Conservation (phyloP, 169 alveolate species). For the Plasmodium gaboni region DNA sequence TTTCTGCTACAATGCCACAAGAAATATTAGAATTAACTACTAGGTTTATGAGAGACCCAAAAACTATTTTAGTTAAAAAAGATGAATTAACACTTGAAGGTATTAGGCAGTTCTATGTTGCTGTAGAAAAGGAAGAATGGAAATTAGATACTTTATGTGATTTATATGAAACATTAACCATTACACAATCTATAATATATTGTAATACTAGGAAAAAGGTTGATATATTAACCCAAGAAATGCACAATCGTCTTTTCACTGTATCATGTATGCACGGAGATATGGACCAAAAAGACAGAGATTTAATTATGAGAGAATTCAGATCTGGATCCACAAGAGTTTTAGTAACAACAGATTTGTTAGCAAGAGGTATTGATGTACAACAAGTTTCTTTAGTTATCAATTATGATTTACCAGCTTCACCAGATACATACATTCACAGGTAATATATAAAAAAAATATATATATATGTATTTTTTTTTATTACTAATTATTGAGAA, state of each 20-base stretch:
- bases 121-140: slow-evolving; percentile 99
- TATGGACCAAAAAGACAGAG: slow-evolving; percentile 98
- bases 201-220: slow-evolving; percentile 97
- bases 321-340: slow-evolving; percentile 97
- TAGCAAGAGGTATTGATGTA: slow-evolving; percentile 99
- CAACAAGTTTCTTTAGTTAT: slow-evolving; percentile 98
- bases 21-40: slow-evolving; percentile 97
- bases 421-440: slow-evolving; percentile 98
- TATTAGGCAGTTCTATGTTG: slow-evolving; percentile 97
- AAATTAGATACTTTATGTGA: slow-evolving; percentile 98
- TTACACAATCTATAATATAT: slow-evolving; percentile 99
- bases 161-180: slow-evolving; percentile 97
- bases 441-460: not conserved
- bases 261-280: slow-evolving; percentile 98
- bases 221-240: slow-evolving; percentile 97
- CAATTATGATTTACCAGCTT: slow-evolving; percentile 98
- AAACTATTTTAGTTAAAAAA: slow-evolving; percentile 97
- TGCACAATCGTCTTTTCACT: slow-evolving; percentile 97
- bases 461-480: not conserved
- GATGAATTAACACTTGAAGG: slow-evolving; percentile 99
- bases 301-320: slow-evolving; percentile 97
- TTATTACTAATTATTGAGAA: not conserved
- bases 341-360: slow-evolving; percentile 97
- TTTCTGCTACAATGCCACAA: slow-evolving; percentile 99
- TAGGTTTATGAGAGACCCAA: slow-evolving; percentile 98